Conservation (phyloP, 2,329 filamentous ascomycete genomes). For the Pseudocercospora macadamiae region DNA sequence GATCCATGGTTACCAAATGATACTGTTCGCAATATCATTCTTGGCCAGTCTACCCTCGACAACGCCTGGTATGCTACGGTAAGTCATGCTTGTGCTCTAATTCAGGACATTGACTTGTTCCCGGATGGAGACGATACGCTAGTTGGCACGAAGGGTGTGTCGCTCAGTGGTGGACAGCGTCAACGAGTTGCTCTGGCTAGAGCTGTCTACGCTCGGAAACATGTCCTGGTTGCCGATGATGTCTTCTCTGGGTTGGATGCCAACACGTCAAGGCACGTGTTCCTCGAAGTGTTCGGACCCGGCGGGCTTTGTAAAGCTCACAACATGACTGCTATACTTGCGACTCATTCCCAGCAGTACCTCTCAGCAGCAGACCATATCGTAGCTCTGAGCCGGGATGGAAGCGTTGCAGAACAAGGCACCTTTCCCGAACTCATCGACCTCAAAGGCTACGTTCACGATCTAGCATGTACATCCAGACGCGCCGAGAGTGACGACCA, state of each 20-base stretch:
- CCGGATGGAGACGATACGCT: slow-evolving; percentile 77
- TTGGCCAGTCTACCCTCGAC: slow-evolving; percentile 48
- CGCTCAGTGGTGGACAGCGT: slow-evolving; percentile 80
- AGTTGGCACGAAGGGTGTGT: slow-evolving; percentile 82
- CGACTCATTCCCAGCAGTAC: slow-evolving; percentile 45
- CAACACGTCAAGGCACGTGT: slow-evolving; percentile 48
- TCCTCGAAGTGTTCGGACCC: slow-evolving; percentile 46
- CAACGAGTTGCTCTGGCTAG: slow-evolving; percentile 81
- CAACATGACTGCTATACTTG: slow-evolving; percentile 48
- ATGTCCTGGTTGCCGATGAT: slow-evolving; percentile 77
- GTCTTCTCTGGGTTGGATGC: slow-evolving; percentile 77
- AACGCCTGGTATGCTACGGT: slow-evolving; percentile 71
- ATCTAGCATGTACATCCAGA: neutral
- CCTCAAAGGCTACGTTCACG: slow-evolving; percentile 18
- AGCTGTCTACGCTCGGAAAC: slow-evolving; percentile 77
- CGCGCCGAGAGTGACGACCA: neutral
- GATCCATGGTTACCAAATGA: slow-evolving; percentile 27
- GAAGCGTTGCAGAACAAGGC: slow-evolving; percentile 41
- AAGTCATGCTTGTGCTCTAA: slow-evolving; percentile 71
- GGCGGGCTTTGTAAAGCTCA: slow-evolving; percentile 47
- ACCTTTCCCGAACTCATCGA: slow-evolving; percentile 33
- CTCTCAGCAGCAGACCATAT: slow-evolving; percentile 46
- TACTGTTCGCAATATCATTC: slow-evolving; percentile 20
- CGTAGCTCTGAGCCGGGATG: slow-evolving; percentile 39
- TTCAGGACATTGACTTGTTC: slow-evolving; percentile 76